phyloP scores from a whole-genome alignment of 805 yeast genomes.

The Metschnikowia cerradonensis region DNA sequence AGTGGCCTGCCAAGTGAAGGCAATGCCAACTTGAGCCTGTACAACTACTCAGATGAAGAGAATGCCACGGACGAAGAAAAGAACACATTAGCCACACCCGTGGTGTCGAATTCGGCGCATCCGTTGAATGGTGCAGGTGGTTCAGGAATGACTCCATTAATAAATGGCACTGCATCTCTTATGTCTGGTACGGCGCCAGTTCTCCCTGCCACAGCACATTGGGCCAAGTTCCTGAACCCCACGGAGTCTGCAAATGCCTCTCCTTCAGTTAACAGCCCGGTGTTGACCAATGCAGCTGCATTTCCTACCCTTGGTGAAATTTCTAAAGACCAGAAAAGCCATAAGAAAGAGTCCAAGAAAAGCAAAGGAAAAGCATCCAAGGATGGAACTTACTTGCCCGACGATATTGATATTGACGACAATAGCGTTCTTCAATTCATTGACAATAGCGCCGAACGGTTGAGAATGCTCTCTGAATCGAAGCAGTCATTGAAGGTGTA shows the following conservation, averaged over 20 bases:
- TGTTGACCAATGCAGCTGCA: slow-evolving; percentile 47
- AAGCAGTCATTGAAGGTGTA: slow-evolving; percentile 39
- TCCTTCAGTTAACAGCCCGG: slow-evolving; percentile 34
- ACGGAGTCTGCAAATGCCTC: slow-evolving; percentile 29
- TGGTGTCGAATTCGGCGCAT: slow-evolving; percentile 2
- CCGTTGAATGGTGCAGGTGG: slow-evolving; percentile 3
- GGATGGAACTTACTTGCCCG: slow-evolving; percentile 35
- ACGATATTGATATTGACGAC: slow-evolving; percentile 48
- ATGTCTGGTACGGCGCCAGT: slow-evolving; percentile 32
- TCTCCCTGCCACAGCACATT: slow-evolving; percentile 53
- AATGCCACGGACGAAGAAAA: slow-evolving; percentile 11
- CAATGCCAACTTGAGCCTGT: slow-evolving; percentile 12
- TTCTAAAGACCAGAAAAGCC: slow-evolving; percentile 34
- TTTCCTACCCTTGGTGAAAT: slow-evolving; percentile 58
- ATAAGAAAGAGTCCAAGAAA: slow-evolving; percentile 27
- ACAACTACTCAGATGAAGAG: slow-evolving; percentile 13
- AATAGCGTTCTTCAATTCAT: slow-evolving; percentile 44
- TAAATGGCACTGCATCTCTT: slow-evolving; percentile 9
- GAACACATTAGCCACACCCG: background rate
- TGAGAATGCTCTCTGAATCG: slow-evolving; percentile 35
- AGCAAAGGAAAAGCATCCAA: slow-evolving; percentile 30
- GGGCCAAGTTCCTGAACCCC: slow-evolving; percentile 23
- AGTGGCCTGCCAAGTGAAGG: slow-evolving; percentile 26
- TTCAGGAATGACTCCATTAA: background rate
- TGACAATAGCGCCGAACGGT: slow-evolving; percentile 43